Evolutionary conservation across 805 yeast species (phyloP).

Genomic region (Spathaspora passalidarum): DNA sequence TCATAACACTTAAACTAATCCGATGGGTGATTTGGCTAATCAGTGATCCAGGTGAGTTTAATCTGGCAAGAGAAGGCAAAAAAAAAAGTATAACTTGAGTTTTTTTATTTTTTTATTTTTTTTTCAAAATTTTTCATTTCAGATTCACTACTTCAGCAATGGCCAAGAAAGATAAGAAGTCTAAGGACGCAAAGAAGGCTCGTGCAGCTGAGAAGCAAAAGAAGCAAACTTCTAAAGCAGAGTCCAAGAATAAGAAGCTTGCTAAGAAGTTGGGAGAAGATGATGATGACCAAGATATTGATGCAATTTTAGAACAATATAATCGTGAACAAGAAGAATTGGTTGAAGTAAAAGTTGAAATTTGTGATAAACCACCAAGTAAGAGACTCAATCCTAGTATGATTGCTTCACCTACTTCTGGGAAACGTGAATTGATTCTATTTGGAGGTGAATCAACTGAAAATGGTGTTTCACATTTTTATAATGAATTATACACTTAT

Average conservation of each 20-base stretch:
- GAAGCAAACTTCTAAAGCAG: constrained; percentile 74
- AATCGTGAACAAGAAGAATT: constrained; percentile 79
- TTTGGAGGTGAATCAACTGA: constrained; percentile 85
- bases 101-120: no score
- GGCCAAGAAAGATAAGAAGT: constrained; percentile 87
- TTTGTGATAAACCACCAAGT: constrained; percentile 53
- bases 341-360: constrained; percentile 63
- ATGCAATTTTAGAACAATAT: constrained; percentile 72
- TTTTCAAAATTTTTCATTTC: neutral
- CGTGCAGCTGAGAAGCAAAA: constrained; percentile 78
- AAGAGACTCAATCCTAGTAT: constrained; percentile 72
- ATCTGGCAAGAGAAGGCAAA: neutral
- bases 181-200: constrained; percentile 89
- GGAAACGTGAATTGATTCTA: constrained; percentile 71
- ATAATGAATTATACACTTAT: constrained; percentile 76
- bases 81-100: neutral
- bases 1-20: no score
- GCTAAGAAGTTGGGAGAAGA: constrained; percentile 74
- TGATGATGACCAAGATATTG: constrained; percentile 84
- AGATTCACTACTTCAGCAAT: constrained; percentile 34
- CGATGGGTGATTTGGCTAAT: no score
- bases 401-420: constrained; percentile 71
- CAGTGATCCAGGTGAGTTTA: no score
- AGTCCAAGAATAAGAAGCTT: constrained; percentile 66
- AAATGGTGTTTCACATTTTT: constrained; percentile 58